A percentile compares a stretch with the other conserved stretches of the same genome.
phyloP scores from a whole-genome alignment of 1,139 yeast genomes.

The Williopsis jadinii region DNA sequence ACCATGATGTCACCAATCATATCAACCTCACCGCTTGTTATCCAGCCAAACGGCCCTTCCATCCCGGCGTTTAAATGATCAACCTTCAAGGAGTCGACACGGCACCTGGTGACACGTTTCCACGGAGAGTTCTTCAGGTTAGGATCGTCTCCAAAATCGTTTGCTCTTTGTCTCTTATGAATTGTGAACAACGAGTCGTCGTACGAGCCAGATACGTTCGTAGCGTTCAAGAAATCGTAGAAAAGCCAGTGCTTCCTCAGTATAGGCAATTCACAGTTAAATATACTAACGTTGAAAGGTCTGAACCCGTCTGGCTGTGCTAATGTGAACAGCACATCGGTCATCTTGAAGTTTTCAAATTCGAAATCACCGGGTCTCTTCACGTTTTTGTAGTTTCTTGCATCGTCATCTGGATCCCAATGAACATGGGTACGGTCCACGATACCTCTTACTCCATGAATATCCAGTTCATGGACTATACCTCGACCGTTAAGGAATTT shows the following conservation, averaged over 20 bases:
- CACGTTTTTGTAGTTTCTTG: conserved; percentile 69
- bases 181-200: conserved; percentile 90
- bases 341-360: conserved; percentile 72
- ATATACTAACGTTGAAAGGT: conserved; percentile 80
- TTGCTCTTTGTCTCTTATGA: conserved; percentile 42
- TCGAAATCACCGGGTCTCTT: conserved; percentile 90
- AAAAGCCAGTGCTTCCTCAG: conserved; percentile 90
- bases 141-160: conserved; percentile 14
- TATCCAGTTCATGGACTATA: conserved; percentile 71
- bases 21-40: conserved; percentile 83
- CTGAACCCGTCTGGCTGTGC: conserved; percentile 76
- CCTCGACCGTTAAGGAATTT: conserved; percentile 93
- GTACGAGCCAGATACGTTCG: conserved; percentile 81
- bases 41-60: conserved; percentile 97
- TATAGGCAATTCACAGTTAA: conserved; percentile 72
- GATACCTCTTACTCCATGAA: conserved; percentile 84
- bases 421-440: conserved; percentile 83
- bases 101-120: conserved; percentile 65
- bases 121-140: conserved; percentile 29
- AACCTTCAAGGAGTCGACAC: conserved; percentile 78
- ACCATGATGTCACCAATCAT: conserved; percentile 86
- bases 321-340: conserved; percentile 76
- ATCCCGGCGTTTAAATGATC: conserved; percentile 88
- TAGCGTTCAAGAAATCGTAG: conserved; percentile 80
- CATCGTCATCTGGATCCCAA: conserved; percentile 81